Evolutionary conservation across 257 asterid genomes (phyloP).

Genomic region (Solanum bukasovii): DNA sequence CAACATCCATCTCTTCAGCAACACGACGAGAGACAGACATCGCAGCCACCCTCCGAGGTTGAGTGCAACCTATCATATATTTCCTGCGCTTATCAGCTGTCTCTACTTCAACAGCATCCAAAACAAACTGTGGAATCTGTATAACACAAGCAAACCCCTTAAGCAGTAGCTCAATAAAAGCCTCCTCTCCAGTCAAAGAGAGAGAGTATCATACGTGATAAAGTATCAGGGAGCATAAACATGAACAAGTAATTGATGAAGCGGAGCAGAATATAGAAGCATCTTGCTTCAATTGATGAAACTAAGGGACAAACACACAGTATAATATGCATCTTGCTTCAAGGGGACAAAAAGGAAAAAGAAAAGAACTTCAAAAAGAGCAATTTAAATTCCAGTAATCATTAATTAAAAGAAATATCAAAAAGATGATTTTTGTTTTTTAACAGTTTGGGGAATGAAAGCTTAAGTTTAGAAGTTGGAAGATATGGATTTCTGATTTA

Average conservation of each 20-base stretch:
- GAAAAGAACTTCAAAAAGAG: not conserved
- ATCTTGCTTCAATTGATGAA: not conserved
- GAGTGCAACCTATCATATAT: conserved; percentile 94
- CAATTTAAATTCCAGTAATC: not conserved
- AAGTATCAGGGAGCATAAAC: not conserved
- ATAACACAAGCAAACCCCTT: not conserved
- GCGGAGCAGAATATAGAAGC: not conserved
- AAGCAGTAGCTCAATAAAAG: not conserved
- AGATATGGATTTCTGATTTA: not conserved
- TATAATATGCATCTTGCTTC: not conserved
- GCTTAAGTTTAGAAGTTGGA: not conserved
- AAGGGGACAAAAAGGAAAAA: not conserved
- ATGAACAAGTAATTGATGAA: not conserved
- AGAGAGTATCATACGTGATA: not conserved
- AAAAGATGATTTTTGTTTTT: not conserved
- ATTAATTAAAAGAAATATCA: not conserved
- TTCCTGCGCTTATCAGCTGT: conserved; percentile 60
- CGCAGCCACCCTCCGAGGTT: conserved; percentile 97
- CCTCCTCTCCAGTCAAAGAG: not conserved
- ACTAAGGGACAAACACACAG: not conserved
- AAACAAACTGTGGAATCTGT: conserved; percentile 95
- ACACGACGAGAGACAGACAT: conserved; percentile 97
- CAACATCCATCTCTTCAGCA: conserved; percentile 98
- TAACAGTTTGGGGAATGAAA: not conserved
- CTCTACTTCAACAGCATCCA: conserved; percentile 69